Evolutionary conservation across 2,329 filamentous ascomycete genomes (phyloP).

Genomic region (Dryadomyces quercus-mongolicae): DNA sequence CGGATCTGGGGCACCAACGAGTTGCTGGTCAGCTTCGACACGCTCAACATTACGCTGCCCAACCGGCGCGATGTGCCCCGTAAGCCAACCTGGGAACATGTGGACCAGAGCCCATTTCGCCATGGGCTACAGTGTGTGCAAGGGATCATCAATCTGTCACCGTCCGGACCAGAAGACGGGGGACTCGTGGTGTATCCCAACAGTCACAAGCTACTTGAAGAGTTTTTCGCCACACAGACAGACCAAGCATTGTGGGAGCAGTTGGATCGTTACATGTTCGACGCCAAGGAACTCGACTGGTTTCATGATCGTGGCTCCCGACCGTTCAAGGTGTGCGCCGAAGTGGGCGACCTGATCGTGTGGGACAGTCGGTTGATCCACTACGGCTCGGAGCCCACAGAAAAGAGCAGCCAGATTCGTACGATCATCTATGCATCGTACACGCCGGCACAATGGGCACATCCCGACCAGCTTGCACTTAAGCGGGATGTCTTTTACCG

Average conservation of each 20-base stretch:
- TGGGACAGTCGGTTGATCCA: constrained; percentile 26
- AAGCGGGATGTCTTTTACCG: constrained; percentile 19
- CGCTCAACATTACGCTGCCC: constrained; percentile 25
- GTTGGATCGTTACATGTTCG: constrained; percentile 1
- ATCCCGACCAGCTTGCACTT: constrained; percentile 14
- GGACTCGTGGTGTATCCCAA: constrained; percentile 23
- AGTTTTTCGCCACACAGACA: constrained; percentile 7
- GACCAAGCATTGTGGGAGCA: not conserved
- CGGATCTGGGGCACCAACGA: constrained; percentile 24
- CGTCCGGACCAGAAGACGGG: constrained; percentile 23
- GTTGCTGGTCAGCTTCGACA: constrained; percentile 24
- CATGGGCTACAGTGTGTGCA: constrained; percentile 18
- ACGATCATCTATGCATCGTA: constrained; percentile 23
- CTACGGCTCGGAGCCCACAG: constrained; percentile 20
- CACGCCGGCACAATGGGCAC: constrained; percentile 21
- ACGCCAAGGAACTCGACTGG: constrained; percentile 2
- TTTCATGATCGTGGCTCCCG: not conserved
- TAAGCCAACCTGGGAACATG: constrained; percentile 21
- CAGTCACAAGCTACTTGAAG: constrained; percentile 8
- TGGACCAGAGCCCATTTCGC: constrained; percentile 18
- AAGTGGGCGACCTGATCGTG: constrained; percentile 14
- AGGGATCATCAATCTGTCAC: constrained; percentile 19
- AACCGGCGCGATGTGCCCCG: constrained; percentile 11
- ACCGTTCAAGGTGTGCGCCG: constrained; percentile 6
- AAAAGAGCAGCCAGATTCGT: constrained; percentile 15